phyloP scores from a whole-genome alignment of 208 protist species.

The Phytomonas sp. region DNA sequence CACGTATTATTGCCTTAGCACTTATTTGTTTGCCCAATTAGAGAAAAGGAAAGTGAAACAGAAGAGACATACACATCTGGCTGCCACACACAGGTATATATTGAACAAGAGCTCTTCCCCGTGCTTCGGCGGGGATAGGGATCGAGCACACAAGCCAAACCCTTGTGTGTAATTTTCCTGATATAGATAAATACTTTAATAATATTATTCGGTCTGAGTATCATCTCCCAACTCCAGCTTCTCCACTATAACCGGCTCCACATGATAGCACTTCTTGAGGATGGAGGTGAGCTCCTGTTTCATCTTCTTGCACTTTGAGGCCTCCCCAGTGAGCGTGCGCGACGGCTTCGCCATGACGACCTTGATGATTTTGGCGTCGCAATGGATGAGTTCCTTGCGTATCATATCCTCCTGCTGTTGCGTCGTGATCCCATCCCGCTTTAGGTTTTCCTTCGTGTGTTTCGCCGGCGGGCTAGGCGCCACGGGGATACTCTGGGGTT shows the following conservation, averaged over 20 bases:
- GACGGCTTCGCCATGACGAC: constrained; percentile 27
- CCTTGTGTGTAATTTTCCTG: not conserved
- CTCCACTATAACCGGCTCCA: constrained; percentile 28
- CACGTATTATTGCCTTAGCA: not conserved
- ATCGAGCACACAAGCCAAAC: not conserved
- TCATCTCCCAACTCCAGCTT: constrained; percentile 9
- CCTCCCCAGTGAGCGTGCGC: not conserved
- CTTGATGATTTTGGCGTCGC: constrained; percentile 27
- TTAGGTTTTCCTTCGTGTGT: not conserved
- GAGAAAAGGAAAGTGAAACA: not conserved
- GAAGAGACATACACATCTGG: not conserved
- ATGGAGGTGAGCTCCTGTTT: constrained; percentile 28
- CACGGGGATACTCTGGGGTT: not conserved
- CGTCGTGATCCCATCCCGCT: not conserved
- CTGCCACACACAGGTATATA: not conserved
- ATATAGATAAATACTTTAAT: constrained; percentile 10
- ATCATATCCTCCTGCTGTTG: not conserved
- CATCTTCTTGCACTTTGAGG: constrained; percentile 26
- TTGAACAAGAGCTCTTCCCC: not conserved
- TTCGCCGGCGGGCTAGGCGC: not conserved
- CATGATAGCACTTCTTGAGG: constrained; percentile 35
- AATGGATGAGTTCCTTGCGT: not conserved
- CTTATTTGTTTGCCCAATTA: not conserved
- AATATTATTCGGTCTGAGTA: not conserved
- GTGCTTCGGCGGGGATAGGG: not conserved